These are phyloP conservation scores for Pachysandra terminalis DNA, from an alignment of 164 flowering plant species.

Conservation along the genomic window DNA sequence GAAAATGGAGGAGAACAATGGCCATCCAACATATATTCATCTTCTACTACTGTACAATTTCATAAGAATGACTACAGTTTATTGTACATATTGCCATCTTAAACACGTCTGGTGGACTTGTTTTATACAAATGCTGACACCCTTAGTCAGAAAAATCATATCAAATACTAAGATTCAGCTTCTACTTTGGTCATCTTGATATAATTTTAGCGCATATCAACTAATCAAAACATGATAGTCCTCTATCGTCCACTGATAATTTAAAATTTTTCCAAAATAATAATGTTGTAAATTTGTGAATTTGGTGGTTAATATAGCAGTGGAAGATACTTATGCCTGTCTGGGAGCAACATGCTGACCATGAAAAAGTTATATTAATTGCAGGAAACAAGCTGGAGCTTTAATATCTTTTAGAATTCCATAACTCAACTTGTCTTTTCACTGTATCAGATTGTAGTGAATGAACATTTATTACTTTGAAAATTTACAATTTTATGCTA, in stretches of 20 bases:
- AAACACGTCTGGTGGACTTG: neutral
- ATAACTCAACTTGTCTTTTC: neutral
- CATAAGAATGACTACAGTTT: no score
- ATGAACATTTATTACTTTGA: neutral
- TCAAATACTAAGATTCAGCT: neutral
- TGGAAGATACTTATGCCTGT: neutral
- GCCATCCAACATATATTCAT: neutral
- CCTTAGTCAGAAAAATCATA: neutral
- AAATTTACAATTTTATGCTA: no score
- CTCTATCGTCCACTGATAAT: neutral
- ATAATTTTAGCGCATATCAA: no score
- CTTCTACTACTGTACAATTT: neutral
- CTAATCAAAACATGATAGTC: no score
- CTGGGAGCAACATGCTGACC: neutral
- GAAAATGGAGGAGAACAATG: conserved; percentile 19
- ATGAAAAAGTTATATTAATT: neutral
- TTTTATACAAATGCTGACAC: neutral
- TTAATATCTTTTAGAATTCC: no score
- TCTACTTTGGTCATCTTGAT: no score
- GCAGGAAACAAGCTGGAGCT: neutral
- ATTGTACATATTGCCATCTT: no score
- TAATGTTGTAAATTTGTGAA: neutral
- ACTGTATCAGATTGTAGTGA: neutral
- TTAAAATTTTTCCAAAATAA: neutral
- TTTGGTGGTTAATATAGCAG: neutral